Conservation (phyloP, 768 basidiomycete genomes). For the Crassisporium funariophilum region DNA sequence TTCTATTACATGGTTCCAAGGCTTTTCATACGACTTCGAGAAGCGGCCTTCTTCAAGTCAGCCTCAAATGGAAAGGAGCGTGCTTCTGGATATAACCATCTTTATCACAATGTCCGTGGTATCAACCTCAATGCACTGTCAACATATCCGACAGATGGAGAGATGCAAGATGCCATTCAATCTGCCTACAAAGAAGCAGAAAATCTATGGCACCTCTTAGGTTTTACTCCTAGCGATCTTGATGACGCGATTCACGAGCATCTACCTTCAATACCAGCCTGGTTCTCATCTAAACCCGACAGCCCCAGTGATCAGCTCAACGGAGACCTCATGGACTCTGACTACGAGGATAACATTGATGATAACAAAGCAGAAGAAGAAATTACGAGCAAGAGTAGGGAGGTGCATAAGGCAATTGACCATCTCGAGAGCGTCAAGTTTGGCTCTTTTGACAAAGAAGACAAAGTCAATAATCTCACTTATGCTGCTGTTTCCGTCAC, state of each 20-base stretch:
- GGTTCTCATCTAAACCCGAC: too few species aligned
- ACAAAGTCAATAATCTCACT: too few species aligned
- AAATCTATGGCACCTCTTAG: not conserved
- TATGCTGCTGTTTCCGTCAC: too few species aligned
- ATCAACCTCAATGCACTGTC: not conserved
- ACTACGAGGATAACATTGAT: too few species aligned
- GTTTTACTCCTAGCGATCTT: not conserved
- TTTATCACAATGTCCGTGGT: not conserved
- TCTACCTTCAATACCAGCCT: constrained; percentile 8
- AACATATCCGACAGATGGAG: not conserved
- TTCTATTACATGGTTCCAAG: constrained; percentile 27
- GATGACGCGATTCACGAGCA: not conserved
- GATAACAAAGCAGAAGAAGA: too few species aligned
- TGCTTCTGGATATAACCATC: not conserved
- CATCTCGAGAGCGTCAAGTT: too few species aligned
- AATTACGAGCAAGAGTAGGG: too few species aligned
- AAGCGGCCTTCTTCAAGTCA: not conserved
- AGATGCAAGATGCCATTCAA: not conserved
- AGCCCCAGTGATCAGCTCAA: too few species aligned
- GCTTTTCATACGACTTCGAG: constrained; percentile 3
- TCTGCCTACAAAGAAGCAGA: not conserved
- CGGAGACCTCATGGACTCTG: too few species aligned
- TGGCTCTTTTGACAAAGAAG: too few species aligned
- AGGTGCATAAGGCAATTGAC: too few species aligned
- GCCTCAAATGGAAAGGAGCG: not conserved